These are phyloP conservation scores for Aspergillus cavernicola DNA, from an alignment of 495 filamentous ascomycete genomes.

Conservation along the genomic window DNA sequence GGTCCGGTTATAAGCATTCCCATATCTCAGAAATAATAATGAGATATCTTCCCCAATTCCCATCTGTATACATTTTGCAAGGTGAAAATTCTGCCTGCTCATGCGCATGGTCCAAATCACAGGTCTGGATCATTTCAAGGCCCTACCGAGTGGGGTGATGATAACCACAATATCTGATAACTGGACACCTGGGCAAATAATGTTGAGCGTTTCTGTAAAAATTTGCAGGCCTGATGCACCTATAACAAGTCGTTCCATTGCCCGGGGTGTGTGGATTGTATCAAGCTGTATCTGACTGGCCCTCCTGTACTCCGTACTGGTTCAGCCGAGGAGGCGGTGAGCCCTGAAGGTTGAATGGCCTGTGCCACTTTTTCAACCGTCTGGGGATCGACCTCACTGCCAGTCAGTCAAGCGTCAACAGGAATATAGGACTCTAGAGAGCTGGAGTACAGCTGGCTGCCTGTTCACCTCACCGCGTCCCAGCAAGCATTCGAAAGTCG, in stretches of 20 bases:
- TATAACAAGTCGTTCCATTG: not conserved
- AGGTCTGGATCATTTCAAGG: conserved; percentile 8
- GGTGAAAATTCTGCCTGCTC: conserved; percentile 8
- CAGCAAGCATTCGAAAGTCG: not conserved
- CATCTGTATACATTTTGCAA: not conserved
- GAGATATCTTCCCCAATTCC: not conserved
- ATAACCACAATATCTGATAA: not conserved
- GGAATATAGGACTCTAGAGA: too few relatives aligned
- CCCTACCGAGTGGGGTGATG: conserved; percentile 2
- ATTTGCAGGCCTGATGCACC: not conserved
- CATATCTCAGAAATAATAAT: not conserved
- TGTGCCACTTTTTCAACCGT: conserved; percentile 8
- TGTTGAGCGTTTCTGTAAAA: not conserved
- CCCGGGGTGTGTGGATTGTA: conserved; percentile 10
- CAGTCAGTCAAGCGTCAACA: not conserved
- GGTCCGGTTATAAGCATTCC: not conserved
- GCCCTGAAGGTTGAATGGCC: too few relatives aligned
- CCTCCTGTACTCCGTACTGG: conserved; percentile 11
- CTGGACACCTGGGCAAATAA: too few relatives aligned
- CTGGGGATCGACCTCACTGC: not conserved
- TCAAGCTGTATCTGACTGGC: conserved; percentile 20
- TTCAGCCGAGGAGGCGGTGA: conserved; percentile 8
- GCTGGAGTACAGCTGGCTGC: too few relatives aligned
- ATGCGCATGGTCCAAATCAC: conserved; percentile 12
- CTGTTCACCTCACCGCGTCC: not conserved